These are phyloP conservation scores for Phytophthora boehmeriae DNA, from an alignment of 352 stramenopile genomes.

Conservation along the genomic window DNA sequence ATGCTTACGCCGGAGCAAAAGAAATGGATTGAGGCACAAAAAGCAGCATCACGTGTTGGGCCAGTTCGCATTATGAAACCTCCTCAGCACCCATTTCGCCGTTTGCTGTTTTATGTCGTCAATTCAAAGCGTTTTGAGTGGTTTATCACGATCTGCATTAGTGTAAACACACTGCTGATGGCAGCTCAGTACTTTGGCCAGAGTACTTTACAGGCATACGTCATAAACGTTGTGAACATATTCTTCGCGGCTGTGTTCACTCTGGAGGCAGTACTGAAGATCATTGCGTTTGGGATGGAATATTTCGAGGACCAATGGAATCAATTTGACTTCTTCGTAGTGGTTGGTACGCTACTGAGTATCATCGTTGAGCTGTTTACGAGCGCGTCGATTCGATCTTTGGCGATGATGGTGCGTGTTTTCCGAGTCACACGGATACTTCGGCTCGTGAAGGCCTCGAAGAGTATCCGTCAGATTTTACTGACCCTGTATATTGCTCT, in stretches of 20 bases:
- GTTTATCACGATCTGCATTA: slow-evolving; percentile 85
- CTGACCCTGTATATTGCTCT: slow-evolving; percentile 91
- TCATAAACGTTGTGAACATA: slow-evolving; percentile 77
- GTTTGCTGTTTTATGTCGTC: slow-evolving; percentile 68
- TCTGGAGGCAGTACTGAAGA: slow-evolving; percentile 86
- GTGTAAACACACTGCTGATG: slow-evolving; percentile 88
- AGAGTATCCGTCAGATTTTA: slow-evolving; percentile 87
- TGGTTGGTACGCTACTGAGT: slow-evolving; percentile 59
- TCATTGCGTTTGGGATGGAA: slow-evolving; percentile 65
- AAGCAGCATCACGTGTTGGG: slow-evolving; percentile 55
- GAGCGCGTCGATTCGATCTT: slow-evolving; percentile 49
- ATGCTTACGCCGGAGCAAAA: slow-evolving; percentile 91
- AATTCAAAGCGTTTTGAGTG: slow-evolving; percentile 77
- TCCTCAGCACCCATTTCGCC: slow-evolving; percentile 54
- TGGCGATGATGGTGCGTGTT: slow-evolving; percentile 88
- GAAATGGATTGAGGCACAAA: slow-evolving; percentile 87
- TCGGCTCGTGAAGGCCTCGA: slow-evolving; percentile 80
- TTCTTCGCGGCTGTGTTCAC: slow-evolving; percentile 90
- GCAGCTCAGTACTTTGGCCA: slow-evolving; percentile 83
- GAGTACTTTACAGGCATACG: slow-evolving; percentile 42
- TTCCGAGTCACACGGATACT: slow-evolving; percentile 90
- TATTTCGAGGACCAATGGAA: slow-evolving; percentile 92
- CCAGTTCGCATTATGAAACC: slow-evolving; percentile 60
- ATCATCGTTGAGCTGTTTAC: slow-evolving; percentile 59
- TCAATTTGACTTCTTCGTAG: slow-evolving; percentile 86